phyloP scores from a whole-genome alignment of 2,329 filamentous ascomycete species.

The Talaromyces sp. region DNA sequence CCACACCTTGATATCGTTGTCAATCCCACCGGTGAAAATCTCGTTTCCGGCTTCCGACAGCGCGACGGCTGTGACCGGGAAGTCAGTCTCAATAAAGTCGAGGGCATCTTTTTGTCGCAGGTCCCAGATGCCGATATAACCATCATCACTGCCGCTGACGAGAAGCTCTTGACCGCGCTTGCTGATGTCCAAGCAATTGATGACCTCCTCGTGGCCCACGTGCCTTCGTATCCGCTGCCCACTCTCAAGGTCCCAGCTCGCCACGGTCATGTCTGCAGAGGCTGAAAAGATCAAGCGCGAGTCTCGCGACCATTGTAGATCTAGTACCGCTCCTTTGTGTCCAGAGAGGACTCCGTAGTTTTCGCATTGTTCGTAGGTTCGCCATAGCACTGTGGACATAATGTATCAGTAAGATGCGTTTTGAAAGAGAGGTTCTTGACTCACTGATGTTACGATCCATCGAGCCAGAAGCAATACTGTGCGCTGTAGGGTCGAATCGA shows the following conservation, averaged over 20 bases:
- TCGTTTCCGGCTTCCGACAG: constrained; percentile 94
- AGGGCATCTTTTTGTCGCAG: constrained; percentile 82
- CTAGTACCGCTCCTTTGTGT: constrained; percentile 84
- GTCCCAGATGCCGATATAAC: constrained; percentile 92
- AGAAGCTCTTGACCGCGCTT: constrained; percentile 85
- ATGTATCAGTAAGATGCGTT: neutral
- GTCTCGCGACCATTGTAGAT: constrained; percentile 95
- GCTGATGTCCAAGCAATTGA: constrained; percentile 86
- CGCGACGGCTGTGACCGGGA: constrained; percentile 84
- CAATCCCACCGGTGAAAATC: constrained; percentile 88
- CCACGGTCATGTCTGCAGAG: constrained; percentile 86
- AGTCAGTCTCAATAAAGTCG: constrained; percentile 84
- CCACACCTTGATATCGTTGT: constrained; percentile 97
- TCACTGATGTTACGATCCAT: constrained; percentile 88
- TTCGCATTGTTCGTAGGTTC: constrained; percentile 84
- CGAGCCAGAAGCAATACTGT: constrained; percentile 85
- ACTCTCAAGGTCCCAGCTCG: constrained; percentile 90
- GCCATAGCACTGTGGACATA: constrained; percentile 69
- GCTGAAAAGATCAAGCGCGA: constrained; percentile 85
- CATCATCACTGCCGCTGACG: constrained; percentile 88
- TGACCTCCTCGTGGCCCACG: constrained; percentile 88
- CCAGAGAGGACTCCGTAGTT: constrained; percentile 88
- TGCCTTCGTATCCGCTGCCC: constrained; percentile 90
- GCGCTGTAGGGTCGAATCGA: constrained; percentile 82
- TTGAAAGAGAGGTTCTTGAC: constrained; percentile 24